Conservation (phyloP, 148 eudicot genomes). For the Rhododendron williamsianum region DNA sequence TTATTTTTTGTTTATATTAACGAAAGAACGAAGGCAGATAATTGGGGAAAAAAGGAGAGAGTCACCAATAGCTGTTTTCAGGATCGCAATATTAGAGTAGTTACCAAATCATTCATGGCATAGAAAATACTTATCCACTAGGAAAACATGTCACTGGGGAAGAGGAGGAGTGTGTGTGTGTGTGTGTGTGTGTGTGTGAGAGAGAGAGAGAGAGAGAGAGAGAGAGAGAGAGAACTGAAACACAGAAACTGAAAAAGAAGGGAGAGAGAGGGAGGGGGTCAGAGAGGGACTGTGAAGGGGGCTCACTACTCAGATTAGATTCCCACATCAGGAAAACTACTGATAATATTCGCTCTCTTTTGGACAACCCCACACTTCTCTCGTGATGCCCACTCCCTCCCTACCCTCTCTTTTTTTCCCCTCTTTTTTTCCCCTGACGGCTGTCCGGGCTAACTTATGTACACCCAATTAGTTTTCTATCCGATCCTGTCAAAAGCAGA, state of each 20-base stretch:
- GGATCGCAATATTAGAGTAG: background rate
- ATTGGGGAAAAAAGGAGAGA: too few relatives aligned
- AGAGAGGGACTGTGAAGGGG: background rate
- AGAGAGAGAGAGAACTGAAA: too few relatives aligned
- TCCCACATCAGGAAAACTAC: background rate
- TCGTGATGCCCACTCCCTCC: background rate
- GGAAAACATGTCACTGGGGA: too few relatives aligned
- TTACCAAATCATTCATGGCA: too few relatives aligned
- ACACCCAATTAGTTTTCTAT: too few relatives aligned
- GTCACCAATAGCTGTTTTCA: too few relatives aligned
- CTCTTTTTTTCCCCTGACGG: too few relatives aligned
- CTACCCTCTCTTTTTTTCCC: background rate
- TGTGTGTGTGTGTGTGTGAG: background rate
- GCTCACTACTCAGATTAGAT: background rate
- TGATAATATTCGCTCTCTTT: background rate
- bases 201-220: background rate
- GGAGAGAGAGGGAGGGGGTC: background rate
- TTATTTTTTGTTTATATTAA: too few relatives aligned
- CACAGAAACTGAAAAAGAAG: background rate
- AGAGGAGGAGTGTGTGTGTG: too few relatives aligned
- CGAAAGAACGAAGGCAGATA: too few relatives aligned
- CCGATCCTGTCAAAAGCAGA: too few relatives aligned
- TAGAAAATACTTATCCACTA: too few relatives aligned
- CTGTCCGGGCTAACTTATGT: rapidly evolving
- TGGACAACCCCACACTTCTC: background rate